Conservation (phyloP, 2,329 filamentous ascomycete genomes). For the Penicillium griseofulvum region DNA sequence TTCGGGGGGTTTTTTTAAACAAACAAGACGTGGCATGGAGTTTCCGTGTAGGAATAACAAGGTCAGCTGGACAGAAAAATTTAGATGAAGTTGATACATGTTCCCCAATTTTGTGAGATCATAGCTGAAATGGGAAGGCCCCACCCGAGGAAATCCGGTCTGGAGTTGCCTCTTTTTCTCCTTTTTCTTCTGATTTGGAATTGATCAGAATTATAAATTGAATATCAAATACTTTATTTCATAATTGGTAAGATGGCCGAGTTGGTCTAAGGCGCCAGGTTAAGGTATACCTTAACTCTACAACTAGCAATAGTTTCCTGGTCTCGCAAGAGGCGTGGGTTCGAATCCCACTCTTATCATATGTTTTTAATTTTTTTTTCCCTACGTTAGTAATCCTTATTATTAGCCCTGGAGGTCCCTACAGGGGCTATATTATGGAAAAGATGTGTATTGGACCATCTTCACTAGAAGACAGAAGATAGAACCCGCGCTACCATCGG, state of each 20-base stretch:
- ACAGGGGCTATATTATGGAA: no score
- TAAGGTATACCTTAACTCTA: slow-evolving; percentile 30
- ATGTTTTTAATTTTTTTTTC: neutral
- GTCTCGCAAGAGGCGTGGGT: slow-evolving; percentile 13
- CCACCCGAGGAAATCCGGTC: slow-evolving; percentile 2
- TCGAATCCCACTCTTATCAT: slow-evolving; percentile 14
- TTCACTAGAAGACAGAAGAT: neutral
- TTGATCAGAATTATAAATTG: no score
- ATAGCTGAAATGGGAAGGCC: slow-evolving; percentile 1
- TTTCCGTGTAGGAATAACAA: neutral
- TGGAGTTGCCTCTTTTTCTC: neutral
- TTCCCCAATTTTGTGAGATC: neutral
- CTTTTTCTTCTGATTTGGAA: neutral
- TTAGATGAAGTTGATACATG: neutral
- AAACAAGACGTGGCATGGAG: neutral
- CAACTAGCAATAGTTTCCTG: slow-evolving; percentile 11
- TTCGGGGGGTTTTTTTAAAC: neutral
- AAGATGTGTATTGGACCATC: neutral
- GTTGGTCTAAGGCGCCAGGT: slow-evolving; percentile 38
- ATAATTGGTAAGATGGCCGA: slow-evolving; percentile 35
- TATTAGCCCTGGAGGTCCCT: no score
- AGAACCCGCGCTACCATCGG: neutral
- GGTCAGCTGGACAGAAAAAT: neutral
- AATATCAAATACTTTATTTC: no score
- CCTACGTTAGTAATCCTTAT: no score